Evolutionary conservation across 352 stramenopile species (phyloP), one percentile per base, ranked within the genome.

Genomic region (Phytophthora rubi): DNA sequence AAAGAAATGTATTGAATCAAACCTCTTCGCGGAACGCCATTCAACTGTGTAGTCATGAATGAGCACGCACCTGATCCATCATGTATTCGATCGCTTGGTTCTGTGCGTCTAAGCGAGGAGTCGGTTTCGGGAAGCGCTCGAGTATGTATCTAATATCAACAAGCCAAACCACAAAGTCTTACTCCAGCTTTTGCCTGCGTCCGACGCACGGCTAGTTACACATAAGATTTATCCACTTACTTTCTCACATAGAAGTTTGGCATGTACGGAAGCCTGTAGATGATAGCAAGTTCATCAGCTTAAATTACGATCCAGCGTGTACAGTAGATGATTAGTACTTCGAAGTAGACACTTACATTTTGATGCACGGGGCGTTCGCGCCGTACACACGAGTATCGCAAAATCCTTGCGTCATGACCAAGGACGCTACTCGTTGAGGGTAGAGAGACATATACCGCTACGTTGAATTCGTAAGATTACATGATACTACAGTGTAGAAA

Each of bases 241-340:
- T 85, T 89, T 61, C 88, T 88, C 49, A 94, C 58, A 18, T 89
- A 91, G 53, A 94, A 94, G 42, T 90, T 79, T 28, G 86, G 86
- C 75, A 92, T 81, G 53, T 82, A 83, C 6, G 80, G 71, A 7
- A 94, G 61, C 73, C 86, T 94, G 42, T 4, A 48, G 51, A 3
- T 44, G 26, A 18, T 35, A 35, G 10, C n/a, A 16, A 51, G 18
- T 16, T 39, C 54, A 48, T 37, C 2, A 23, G 30, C n/a, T 10
- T 10, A 54, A 60, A 26, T 45, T 18, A 52, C 21, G 44, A 13
- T 13, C 51, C 10, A 37, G 21, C 52, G 10, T 16, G n/a, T n/a
- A 2, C 33, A 39, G 33, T 26, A 37, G 33, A 10, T 37, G 10
- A 37, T 37, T 6, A 45, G 37, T 45, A 16, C 4, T 4, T 18